Conservation (phyloP, 345 rosid genomes). For the Salix caprea region DNA sequence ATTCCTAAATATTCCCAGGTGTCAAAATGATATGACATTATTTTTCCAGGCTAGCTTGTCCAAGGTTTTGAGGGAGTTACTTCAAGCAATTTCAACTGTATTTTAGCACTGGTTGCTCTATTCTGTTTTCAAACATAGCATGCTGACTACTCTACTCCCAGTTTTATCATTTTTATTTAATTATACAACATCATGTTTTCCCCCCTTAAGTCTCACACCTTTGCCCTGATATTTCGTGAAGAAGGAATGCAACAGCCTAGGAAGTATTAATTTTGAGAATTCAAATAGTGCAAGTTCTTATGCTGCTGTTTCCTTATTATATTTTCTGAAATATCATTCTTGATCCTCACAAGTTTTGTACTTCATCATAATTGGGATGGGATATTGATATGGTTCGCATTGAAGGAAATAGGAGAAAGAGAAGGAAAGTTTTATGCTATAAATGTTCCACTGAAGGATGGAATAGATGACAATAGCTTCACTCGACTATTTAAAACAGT, state of each 20-base stretch:
- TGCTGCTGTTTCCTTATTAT: no score
- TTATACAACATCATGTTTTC: neutral
- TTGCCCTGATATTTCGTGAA: neutral
- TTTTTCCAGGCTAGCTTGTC: neutral
- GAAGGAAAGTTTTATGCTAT: slow-evolving; percentile 96
- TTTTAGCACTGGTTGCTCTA: neutral
- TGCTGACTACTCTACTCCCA: neutral
- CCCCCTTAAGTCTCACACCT: neutral
- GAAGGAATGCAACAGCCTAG: neutral
- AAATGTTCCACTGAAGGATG: slow-evolving; percentile 95
- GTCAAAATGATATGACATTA: neutral
- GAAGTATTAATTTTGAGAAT: neutral
- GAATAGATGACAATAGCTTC: slow-evolving; percentile 92
- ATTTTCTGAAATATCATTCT: slow-evolving; percentile 2
- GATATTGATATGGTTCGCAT: slow-evolving; percentile 23
- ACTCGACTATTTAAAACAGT: slow-evolving; percentile 89
- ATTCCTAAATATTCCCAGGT: neutral
- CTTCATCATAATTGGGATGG: slow-evolving; percentile 12
- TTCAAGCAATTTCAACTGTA: neutral
- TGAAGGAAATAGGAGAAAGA: slow-evolving; percentile 94
- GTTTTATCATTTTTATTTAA: neutral
- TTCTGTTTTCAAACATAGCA: neutral
- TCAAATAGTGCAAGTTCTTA: no score
- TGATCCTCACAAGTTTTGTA: slow-evolving; percentile 4
- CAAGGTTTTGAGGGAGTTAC: neutral